Evolutionary conservation across 768 basidiomycete genomes (phyloP), one percentile per base, ranked within the genome.

Genomic region (Piloderma croceum): DNA sequence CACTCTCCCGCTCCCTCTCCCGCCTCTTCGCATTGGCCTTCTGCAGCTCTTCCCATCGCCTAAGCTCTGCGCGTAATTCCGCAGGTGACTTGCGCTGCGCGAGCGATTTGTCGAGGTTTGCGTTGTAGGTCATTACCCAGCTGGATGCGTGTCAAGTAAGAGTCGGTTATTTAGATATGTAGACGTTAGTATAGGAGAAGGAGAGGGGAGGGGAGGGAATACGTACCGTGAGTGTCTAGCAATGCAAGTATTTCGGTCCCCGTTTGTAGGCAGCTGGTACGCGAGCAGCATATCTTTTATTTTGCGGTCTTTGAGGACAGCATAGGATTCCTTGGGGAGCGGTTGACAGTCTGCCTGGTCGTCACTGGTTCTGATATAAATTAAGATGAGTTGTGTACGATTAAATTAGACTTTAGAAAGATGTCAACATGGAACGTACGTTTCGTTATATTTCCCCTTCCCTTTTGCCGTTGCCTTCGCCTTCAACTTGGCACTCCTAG

Each of bases 51-150:
- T 84, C 83, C 79, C 78, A 80, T 48, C 58, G 61, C 47, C 64
- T 71, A 52, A 86, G 52, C 24, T 83, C 81, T 31, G 51, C 52
- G 31, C 68, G 66, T 11, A 86, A 66, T 24, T 73, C 71, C 1
- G 54, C 44, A 40, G 65, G 56, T 13, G 64, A 65, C 52, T 73
- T 75, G 21, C 80, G 69, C 33, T 70, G 62, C 13, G 48, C 36
- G 2, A 47, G 37, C 15, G 68, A 67, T 47, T 72, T 73, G 60
- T 87, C 84, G 7, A 83, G 64, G 53, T 86, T 87, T 21, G 82
- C 76, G 45, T 87, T 87, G 49, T 71, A 79, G 31, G 81, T 54
- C 61, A 77, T 77, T 0, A 82, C 70, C 81, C 82, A 87, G 46
- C 83, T 85, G 13, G 21, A 15, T 9, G 5, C 10, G 27, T 29